Evolutionary conservation across 371 early-diverging fungal genomes (phyloP), one percentile per base, ranked within the genome.

Genomic region (Fennellomyces sp.): DNA sequence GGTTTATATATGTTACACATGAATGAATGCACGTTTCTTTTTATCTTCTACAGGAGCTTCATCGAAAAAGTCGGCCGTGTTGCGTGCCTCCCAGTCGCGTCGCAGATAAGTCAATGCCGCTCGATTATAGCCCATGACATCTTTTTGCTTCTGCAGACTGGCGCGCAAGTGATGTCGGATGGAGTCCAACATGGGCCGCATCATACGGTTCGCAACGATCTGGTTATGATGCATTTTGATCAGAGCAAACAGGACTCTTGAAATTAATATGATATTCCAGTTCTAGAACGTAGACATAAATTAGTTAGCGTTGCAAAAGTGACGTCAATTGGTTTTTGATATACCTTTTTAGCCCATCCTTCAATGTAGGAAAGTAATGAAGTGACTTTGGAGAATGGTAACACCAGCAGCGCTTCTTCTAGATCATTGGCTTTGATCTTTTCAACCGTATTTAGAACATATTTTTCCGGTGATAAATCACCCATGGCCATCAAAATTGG

Each of bases 341-440:
- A 36, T 72, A 89, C 90, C 86, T 85, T 88, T 61, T 85, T 84
- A 2, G 89, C 88, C 94, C 95, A 94, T 3, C 74, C 67, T 55
- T 87, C 87, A 42, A 96, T 67, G 65, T 90, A 91, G 30, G 78
- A 74, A 47, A 97, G 79, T 35, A 97, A 66, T 29, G 86, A 86
- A 25, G 85, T 76, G 26, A 94, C 90, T 21, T 90, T 87, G 31
- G 74, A 59, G 59, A 96, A 94, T 2, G 96, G 92, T 58, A 97
- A 73, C 25, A 93, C 88, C 72, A 96, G 72, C 60, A 97, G 70
- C 0, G 96, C 93, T 59, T 94, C 93, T 28, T 96, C 96, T 39
- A 97, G 66, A 35, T 97, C 95, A 42, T 88, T 84, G 4, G 93
- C 82, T 36, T 90, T 87, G 42, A 97, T 84, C 52, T 86, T 82